Evolutionary conservation across 352 stramenopile species (phyloP).

Genomic region (Poterioochromonas sp.): DNA sequence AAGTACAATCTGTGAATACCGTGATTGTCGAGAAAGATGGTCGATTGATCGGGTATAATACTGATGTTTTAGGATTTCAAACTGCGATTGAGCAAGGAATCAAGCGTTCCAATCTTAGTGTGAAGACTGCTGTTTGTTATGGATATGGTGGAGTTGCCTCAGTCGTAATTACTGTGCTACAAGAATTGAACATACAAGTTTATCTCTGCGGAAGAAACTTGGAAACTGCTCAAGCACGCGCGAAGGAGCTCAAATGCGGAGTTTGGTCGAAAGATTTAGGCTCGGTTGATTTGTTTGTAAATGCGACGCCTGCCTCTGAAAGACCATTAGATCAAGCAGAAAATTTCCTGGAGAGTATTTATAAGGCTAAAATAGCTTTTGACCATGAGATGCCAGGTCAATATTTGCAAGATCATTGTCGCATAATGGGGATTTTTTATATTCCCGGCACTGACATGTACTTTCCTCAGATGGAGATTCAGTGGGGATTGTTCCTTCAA

Average conservation of each 20-base stretch:
- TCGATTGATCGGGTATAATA: conserved; percentile 2
- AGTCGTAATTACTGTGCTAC: not conserved
- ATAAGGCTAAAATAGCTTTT: not conserved
- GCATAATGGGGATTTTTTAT: not conserved
- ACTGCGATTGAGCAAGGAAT: not conserved
- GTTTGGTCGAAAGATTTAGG: not conserved
- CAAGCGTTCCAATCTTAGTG: not conserved
- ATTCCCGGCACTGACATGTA: conserved; percentile 8
- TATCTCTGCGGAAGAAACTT: not conserved
- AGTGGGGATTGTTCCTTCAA: conserved; percentile 8
- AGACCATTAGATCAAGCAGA: not conserved
- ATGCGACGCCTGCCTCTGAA: not conserved
- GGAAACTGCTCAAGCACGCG: not conserved
- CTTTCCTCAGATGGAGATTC: conserved; percentile 1
- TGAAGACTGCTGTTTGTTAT: conserved; percentile 11
- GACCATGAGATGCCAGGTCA: conserved; percentile 24
- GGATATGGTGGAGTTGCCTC: conserved; percentile 12
- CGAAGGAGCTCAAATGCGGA: not conserved
- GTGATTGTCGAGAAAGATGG: not conserved
- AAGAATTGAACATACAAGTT: not conserved
- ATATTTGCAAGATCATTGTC: conserved; percentile 17
- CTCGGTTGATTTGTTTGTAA: conserved; percentile 15
- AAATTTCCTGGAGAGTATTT: not conserved
- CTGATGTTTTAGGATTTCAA: conserved; percentile 7
- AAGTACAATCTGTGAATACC: conserved; percentile 14